These are phyloP conservation scores for Leccinum subgranulosum DNA, from an alignment of 768 basidiomycete genomes.

Conservation along the genomic window DNA sequence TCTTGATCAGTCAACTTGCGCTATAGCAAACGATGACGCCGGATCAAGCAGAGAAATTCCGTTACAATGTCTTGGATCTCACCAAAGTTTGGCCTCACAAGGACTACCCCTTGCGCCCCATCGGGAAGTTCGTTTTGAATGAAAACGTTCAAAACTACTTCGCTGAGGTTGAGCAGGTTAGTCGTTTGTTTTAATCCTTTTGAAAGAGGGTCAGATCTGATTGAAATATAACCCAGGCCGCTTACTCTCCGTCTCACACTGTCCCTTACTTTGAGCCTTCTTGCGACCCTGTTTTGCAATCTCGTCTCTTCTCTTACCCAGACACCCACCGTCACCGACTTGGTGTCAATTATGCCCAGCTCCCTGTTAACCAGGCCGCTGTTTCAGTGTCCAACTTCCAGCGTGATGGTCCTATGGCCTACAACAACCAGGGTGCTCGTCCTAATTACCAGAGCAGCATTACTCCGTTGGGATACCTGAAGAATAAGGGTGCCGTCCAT, in stretches of 20 bases:
- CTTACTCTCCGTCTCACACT: conserved; percentile 86
- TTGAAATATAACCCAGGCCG: conserved; percentile 39
- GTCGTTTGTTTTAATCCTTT: conserved; percentile 31
- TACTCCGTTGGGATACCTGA: conserved; percentile 63
- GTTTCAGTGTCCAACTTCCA: conserved; percentile 86
- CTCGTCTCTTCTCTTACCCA: conserved; percentile 92
- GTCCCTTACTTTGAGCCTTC: conserved; percentile 88
- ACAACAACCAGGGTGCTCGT: conserved; percentile 75
- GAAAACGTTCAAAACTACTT: conserved; percentile 86
- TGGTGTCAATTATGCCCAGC: conserved; percentile 76
- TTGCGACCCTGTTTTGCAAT: conserved; percentile 90
- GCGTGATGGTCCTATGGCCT: conserved; percentile 70
- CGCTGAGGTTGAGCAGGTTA: conserved; percentile 89
- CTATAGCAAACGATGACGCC: conserved; percentile 87
- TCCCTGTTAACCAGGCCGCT: conserved; percentile 83
- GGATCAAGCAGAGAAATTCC: conserved; percentile 86
- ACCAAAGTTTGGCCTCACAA: conserved; percentile 91
- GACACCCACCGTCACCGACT: conserved; percentile 87
- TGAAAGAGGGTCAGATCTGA: conserved; percentile 6
- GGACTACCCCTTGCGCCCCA: conserved; percentile 81
- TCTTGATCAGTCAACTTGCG: conserved; percentile 7
- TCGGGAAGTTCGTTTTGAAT: conserved; percentile 83
- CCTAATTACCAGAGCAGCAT: conserved; percentile 88
- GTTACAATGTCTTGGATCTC: conserved; percentile 86
- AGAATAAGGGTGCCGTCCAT: conserved; percentile 44